Evolutionary conservation across 2,329 filamentous ascomycete species (phyloP).

Genomic region (Beauveria scarabaeidicola): DNA sequence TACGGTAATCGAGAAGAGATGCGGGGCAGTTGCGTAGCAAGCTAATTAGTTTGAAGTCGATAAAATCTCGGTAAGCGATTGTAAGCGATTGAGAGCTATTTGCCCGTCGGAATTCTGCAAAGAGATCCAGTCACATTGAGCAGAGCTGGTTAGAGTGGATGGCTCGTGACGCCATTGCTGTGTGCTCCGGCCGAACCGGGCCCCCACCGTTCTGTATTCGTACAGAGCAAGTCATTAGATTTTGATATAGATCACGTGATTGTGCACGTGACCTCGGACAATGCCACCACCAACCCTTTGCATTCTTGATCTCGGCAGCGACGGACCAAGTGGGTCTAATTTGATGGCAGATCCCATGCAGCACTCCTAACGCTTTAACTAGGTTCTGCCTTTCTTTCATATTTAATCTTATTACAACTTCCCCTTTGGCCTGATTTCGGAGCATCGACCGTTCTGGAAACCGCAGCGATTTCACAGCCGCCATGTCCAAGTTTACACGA

Average conservation of each 20-base stretch:
- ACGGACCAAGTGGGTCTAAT: conserved; percentile 9
- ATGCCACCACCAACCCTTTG: not conserved
- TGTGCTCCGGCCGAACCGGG: too few species aligned
- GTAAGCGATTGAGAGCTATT: not conserved
- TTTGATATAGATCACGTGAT: not conserved
- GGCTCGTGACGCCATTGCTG: conserved; percentile 9
- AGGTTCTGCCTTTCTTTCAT: conserved; percentile 4
- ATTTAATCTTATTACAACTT: not conserved
- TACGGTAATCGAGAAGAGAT: not conserved
- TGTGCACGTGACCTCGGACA: not conserved
- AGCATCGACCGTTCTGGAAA: not conserved
- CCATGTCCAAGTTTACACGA: conserved; percentile 20
- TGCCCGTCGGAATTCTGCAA: not conserved
- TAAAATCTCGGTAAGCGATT: not conserved
- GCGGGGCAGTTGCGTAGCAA: too few species aligned
- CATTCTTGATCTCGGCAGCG: conserved; percentile 9
- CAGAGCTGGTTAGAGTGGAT: not conserved
- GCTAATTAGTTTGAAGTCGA: not conserved
- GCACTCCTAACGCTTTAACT: not conserved
- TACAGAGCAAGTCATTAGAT: too few species aligned
- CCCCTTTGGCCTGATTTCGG: not conserved
- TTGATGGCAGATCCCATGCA: conserved; percentile 11
- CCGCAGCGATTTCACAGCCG: not conserved
- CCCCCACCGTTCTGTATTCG: not conserved
- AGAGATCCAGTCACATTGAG: not conserved